phyloP scores from a whole-genome alignment of 495 filamentous ascomycete species.

The Articulospora tetracladia region DNA sequence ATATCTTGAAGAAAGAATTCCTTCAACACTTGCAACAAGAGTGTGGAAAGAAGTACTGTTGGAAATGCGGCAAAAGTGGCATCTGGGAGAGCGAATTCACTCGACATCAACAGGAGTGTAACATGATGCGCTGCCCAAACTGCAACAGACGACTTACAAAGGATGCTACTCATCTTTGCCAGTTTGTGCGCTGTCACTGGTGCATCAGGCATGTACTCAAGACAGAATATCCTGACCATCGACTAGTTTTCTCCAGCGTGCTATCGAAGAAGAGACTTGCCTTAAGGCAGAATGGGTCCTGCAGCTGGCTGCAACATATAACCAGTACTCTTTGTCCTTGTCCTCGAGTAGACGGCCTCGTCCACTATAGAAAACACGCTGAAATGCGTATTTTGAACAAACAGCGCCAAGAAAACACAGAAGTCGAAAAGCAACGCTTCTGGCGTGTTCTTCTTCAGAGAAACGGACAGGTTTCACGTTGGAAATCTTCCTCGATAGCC shows the following conservation, averaged over 20 bases:
- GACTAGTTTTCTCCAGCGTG: conserved; percentile 2
- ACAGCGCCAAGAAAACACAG: conserved; percentile 10
- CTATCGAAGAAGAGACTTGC: conserved; percentile 4
- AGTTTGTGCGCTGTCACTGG: conserved; percentile 1
- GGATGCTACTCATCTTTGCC: conserved; percentile 2
- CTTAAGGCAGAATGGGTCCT: conserved; percentile 4
- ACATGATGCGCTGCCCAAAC: conserved; percentile 1
- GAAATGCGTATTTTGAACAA: conserved; percentile 13
- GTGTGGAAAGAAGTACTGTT: conserved; percentile 3
- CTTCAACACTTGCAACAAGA: neutral
- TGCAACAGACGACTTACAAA: neutral
- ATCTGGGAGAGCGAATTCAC: conserved; percentile 4
- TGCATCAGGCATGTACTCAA: conserved; percentile 1
- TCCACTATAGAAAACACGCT: conserved; percentile 7
- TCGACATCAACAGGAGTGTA: conserved; percentile 3
- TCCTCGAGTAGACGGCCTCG: conserved; percentile 6
- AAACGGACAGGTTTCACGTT: conserved; percentile 3
- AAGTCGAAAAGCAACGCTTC: conserved; percentile 10
- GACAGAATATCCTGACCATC: conserved; percentile 5
- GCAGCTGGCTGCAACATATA: conserved; percentile 9
- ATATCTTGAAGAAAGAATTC: neutral
- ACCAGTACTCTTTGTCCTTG: conserved; percentile 9
- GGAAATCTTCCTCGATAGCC: conserved; percentile 3
- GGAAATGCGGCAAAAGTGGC: conserved; percentile 1
- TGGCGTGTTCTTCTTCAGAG: conserved; percentile 8